Evolutionary conservation across 164 flowering plant species (phyloP).

Genomic region (Nymphaea thermarum): DNA sequence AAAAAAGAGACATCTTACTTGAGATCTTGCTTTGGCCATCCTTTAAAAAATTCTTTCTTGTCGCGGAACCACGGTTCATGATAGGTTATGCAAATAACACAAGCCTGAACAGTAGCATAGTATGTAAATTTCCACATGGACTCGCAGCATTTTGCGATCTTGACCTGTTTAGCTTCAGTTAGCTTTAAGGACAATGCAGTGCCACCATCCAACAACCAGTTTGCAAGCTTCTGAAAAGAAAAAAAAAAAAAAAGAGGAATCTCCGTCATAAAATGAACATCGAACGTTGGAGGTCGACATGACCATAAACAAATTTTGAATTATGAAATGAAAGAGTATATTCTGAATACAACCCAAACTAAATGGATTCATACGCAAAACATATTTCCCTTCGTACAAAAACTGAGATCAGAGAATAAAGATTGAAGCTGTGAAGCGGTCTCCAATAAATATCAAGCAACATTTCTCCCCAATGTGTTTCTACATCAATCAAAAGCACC

Average conservation of each 20-base stretch:
- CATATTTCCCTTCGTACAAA: too few species aligned
- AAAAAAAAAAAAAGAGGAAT: neutral
- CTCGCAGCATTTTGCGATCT: conserved; percentile 70
- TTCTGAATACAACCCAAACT: too few species aligned
- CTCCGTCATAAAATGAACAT: too few species aligned
- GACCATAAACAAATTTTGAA: too few species aligned
- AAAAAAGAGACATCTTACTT: conserved; percentile 35
- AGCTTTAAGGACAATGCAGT: conserved; percentile 19
- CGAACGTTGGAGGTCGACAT: too few species aligned
- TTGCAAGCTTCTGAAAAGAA: conserved; percentile 50
- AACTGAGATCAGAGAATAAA: too few species aligned
- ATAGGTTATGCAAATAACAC: conserved; percentile 31
- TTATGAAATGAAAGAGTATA: too few species aligned
- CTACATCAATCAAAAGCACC: too few species aligned
- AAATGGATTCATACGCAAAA: too few species aligned
- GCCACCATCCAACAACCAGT: conserved; percentile 37
- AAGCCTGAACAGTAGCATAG: conserved; percentile 54
- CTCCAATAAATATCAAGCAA: too few species aligned
- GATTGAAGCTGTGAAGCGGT: too few species aligned
- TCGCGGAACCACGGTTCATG: conserved; percentile 74
- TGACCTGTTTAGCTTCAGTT: conserved; percentile 32
- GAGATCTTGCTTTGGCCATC: conserved; percentile 86
- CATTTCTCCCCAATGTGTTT: too few species aligned
- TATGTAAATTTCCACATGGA: conserved; percentile 90
- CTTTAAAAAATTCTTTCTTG: conserved; percentile 45